A percentile compares a stretch with the other conserved stretches of the same genome.
Conservation (phyloP, 73 alveolate species). For the Halteria grandinella region DNA sequence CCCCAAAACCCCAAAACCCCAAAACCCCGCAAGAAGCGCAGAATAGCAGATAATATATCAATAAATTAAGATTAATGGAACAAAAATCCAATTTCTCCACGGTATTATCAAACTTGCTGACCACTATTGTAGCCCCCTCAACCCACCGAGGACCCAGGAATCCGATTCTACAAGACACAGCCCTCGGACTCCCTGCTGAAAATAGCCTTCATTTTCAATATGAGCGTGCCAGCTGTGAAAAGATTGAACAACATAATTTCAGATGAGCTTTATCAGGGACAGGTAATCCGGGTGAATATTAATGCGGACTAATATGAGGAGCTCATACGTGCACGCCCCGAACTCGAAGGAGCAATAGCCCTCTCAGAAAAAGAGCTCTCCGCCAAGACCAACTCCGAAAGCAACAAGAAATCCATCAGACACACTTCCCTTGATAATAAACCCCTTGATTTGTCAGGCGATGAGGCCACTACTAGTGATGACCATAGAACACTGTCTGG, state of each 20-base stretch:
- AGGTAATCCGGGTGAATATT: not conserved
- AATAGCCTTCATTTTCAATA: not conserved
- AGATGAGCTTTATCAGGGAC: constrained; percentile 28
- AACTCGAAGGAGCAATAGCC: not conserved
- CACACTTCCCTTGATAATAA: not conserved
- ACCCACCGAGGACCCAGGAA: too few relatives aligned
- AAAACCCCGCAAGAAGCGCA: too few relatives aligned
- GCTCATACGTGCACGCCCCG: not conserved
- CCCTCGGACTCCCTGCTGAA: constrained; percentile 29
- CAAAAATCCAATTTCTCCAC: too few relatives aligned
- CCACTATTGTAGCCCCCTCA: too few relatives aligned
- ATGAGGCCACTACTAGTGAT: too few relatives aligned
- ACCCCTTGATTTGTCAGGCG: not conserved
- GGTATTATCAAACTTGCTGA: too few relatives aligned
- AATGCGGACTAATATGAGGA: not conserved
- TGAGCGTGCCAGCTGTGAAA: not conserved
- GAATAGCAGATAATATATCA: too few relatives aligned
- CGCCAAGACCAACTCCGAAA: not conserved
- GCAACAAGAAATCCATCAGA: not conserved
- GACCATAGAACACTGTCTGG: too few relatives aligned
- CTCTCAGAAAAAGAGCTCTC: not conserved
- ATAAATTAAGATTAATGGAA: too few relatives aligned
- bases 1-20: too few relatives aligned
- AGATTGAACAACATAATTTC: not conserved
- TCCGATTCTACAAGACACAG: too few relatives aligned